Conservation (phyloP, 106 monocot species). For the Gastrodia elata region DNA sequence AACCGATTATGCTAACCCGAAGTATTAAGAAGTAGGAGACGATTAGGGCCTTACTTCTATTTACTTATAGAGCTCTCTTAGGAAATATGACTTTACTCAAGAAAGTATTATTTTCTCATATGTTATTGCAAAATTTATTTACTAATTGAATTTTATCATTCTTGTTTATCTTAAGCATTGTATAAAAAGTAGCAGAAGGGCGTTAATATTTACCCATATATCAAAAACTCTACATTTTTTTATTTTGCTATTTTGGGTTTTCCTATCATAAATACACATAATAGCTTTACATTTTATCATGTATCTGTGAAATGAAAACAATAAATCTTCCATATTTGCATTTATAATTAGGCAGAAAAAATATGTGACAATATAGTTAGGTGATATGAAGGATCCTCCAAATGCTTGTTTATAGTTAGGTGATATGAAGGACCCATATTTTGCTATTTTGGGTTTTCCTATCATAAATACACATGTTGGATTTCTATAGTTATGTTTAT, state of each 20-base stretch:
- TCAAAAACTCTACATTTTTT: background rate
- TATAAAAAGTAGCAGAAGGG: background rate
- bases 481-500: too few species aligned
- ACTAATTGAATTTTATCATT: background rate
- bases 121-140: background rate
- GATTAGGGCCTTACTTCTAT: too few species aligned
- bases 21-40: too few species aligned
- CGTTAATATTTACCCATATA: background rate
- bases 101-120: conserved; percentile 40
- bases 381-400: too few species aligned
- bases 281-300: background rate
- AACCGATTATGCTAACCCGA: too few species aligned
- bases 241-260: background rate
- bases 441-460: too few species aligned
- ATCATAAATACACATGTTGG: too few species aligned
- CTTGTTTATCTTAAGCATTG: background rate
- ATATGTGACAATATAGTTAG: too few species aligned
- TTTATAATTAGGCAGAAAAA: background rate
- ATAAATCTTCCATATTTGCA: background rate
- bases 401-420: too few species aligned
- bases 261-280: background rate
- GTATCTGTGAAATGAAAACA: background rate
- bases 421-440: too few species aligned
- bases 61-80: conserved; percentile 58
- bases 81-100: conserved; percentile 74